phyloP scores from a whole-genome alignment of 2,329 filamentous ascomycete species.

The Penicillium sp. region DNA sequence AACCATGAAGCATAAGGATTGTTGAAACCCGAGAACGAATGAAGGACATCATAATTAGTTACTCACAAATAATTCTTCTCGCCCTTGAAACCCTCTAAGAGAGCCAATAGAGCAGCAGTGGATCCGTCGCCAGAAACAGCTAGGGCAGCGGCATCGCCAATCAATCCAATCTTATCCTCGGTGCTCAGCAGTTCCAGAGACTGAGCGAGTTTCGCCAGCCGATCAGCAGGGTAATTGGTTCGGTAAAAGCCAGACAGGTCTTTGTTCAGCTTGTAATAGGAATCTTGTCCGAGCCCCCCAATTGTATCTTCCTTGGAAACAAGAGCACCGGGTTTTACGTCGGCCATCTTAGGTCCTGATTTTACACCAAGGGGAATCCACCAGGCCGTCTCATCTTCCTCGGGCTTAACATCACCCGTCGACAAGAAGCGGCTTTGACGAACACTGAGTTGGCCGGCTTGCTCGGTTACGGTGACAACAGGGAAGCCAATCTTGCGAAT shows the following conservation, averaged over 20 bases:
- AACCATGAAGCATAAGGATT: background rate
- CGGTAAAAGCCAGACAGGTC: slow-evolving; percentile 84
- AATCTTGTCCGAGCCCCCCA: slow-evolving; percentile 54
- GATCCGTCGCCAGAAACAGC: slow-evolving; percentile 77
- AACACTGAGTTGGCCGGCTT: slow-evolving; percentile 69
- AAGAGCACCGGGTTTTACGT: slow-evolving; percentile 58
- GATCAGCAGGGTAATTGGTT: slow-evolving; percentile 81
- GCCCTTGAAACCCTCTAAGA: slow-evolving; percentile 71
- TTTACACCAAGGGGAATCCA: slow-evolving; percentile 87
- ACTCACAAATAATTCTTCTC: slow-evolving; percentile 69
- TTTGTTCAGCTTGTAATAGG: slow-evolving; percentile 90
- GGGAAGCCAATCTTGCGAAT: slow-evolving; percentile 93
- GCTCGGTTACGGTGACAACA: slow-evolving; percentile 74
- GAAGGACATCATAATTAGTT: no score
- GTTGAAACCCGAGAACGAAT: no score
- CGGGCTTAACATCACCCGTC: slow-evolving; percentile 78
- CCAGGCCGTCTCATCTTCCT: slow-evolving; percentile 87
- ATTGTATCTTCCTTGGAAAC: slow-evolving; percentile 69
- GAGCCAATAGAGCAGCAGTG: slow-evolving; percentile 70
- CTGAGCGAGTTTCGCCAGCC: slow-evolving; percentile 69
- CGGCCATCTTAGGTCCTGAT: slow-evolving; percentile 58
- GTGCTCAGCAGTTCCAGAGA: slow-evolving; percentile 67
- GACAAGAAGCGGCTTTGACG: slow-evolving; percentile 84
- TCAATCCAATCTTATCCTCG: slow-evolving; percentile 84
- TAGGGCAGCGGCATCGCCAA: slow-evolving; percentile 81